Percentiles rank a stretch among this genome's conserved stretches.
phyloP scores from a whole-genome alignment of 805 yeast genomes.

The Kazachstania africana region DNA sequence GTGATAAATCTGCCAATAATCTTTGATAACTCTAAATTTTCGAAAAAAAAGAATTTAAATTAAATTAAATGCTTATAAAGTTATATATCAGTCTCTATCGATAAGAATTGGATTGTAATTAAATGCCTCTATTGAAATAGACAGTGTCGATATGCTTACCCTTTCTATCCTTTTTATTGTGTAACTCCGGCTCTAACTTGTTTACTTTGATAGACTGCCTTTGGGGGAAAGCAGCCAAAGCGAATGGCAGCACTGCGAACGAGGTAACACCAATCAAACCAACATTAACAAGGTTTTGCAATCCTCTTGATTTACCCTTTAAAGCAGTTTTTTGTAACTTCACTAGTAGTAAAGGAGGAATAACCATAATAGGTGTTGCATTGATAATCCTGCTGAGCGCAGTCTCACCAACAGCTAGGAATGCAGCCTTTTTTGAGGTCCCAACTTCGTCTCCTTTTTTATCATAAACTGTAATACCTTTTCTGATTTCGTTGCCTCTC shows the following conservation, averaged over 20 bases:
- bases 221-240: conserved; percentile 92
- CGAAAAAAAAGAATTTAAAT: too few relatives aligned
- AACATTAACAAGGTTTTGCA: conserved; percentile 63
- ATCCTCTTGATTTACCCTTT: conserved; percentile 52
- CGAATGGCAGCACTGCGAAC: conserved; percentile 83
- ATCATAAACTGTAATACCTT: conserved; percentile 68
- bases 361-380: conserved; percentile 95
- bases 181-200: conserved; percentile 55
- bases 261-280: conserved; percentile 82
- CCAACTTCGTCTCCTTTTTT: conserved; percentile 58
- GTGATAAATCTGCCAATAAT: too few relatives aligned
- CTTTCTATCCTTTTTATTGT: conserved; percentile 43
- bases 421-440: conserved; percentile 74
- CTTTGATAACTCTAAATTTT: too few relatives aligned
- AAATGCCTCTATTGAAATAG: conserved; percentile 91
- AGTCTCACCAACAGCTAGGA: conserved; percentile 91
- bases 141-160: conserved; percentile 51
- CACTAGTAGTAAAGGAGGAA: conserved; percentile 82
- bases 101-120: too few relatives aligned
- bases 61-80: too few relatives aligned
- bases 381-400: conserved; percentile 90
- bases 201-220: conserved; percentile 49
- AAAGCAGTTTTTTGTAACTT: conserved; percentile 61
- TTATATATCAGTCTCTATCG: too few relatives aligned
- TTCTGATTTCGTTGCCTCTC: conserved; percentile 89